Evolutionary conservation across 768 basidiomycete genomes (phyloP), one percentile per base, ranked within the genome.

Genomic region (Lactarius trivialis): DNA sequence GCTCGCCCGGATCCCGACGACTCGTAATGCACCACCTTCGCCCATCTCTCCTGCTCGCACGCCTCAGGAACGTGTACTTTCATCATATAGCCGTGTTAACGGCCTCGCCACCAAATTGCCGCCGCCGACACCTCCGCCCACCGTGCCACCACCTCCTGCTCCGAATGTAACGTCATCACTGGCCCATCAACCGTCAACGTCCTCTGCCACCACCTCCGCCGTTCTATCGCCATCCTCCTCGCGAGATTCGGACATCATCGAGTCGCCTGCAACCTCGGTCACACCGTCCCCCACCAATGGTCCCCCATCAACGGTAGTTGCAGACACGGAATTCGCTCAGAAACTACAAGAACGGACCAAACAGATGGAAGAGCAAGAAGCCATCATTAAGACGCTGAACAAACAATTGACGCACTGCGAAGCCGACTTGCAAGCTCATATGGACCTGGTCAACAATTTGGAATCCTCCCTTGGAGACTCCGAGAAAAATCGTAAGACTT

Each of bases 321-420:
- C 77, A 19, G 91, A 92, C 68, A 60, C 76, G 49, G 91, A 91
- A 73, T 61, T 82, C 6, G 67, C 74, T 2, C 76, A 73, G 48
- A 84, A 82, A 69, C 68, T 93, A 8, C 89, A 91, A 69, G 84
- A 89, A 64, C 89, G 90, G 73, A 73, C 82, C 21, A 89, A 87
- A 69, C 85, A 82, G 51, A 76, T 93, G 39, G 89, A 85, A 14
- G 93, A 95, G 76, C 89, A 92, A 71, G 89, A 92, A 68, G 83
- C 80, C 55, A 94, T 93, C 88, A 91, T 96, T 76, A 90, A 91
- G 75, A 93, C 90, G 26, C 81, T 97, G 65, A 94, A 93, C 74
- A 94, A 96, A 73, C 93, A 94, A 73, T 73, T 97, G 53, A 85
- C 85, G n/a, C 93, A 96, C 72, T 94, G 92, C 70, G 94, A 97